Base-by-base conservation (phyloP, 2,329 filamentous ascomycete species). In the Sphaerulina populicola region DNA sequence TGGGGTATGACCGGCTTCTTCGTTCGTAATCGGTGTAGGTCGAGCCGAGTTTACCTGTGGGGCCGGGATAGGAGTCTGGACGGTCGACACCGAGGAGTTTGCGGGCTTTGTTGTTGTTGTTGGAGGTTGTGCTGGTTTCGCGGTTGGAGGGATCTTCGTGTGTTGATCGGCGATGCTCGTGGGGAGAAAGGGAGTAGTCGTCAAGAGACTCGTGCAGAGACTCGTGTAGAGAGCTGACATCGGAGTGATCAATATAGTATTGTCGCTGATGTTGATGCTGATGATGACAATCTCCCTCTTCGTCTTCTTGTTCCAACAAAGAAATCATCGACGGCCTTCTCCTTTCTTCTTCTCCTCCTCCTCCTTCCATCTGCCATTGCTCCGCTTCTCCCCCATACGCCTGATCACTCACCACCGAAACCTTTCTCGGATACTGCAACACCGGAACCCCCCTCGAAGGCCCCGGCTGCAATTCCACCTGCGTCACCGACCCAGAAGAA, bases 41-140 rank as follows among this genome's bases (percentile, higher is more conserved):
- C 10, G 30, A 41, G 7, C 37, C 36, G 27, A 33, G 37, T 2
- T 15, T 14, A 14, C 46, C 46, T 18, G 30, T 38, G 9, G 46
- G 38, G 11, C 27, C 38, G 15, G 39, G 38, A 33, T 35, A 37
- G 38, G 46, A 48, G 33, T 48, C 46, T 30, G 46, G 46, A 33
- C 46, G 37, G 35, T 48, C 46, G 4, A 48, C 46, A 18, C 46
- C 46, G 21, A 48, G 46, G 37, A 48, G 40, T 33, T 38, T 42
- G 23, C 46, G 37, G 14, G 46, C 46, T 27, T 27, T 27, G 5
- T 27, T 27, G 23, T 27, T 27, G 23, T 2, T 3, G 23, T 2
- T 27, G 2, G n/a, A n/a, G n/a, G 23, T 27, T 27, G 23, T 48
- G 18, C 18, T 18, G 18, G 18, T 48, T n/a, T 41, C 21, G 30